phyloP scores from a whole-genome alignment of 208 protist species.

The Acanthamoeba healyi region DNA sequence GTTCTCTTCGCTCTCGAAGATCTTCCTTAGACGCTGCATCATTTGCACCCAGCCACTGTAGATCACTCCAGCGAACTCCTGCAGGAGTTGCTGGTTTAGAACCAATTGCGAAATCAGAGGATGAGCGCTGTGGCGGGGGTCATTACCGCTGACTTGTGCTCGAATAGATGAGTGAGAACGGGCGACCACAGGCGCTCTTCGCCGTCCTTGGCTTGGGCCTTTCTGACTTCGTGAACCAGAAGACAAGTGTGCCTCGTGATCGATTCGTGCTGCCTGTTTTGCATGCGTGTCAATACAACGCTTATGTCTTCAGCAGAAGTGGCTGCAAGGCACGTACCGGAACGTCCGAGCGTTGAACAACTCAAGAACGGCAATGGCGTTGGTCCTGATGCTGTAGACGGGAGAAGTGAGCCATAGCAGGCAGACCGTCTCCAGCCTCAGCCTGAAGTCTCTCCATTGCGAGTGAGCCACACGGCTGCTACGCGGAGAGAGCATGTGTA shows the following conservation, averaged over 20 bases:
- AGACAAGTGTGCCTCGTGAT: background rate
- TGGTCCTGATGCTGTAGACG: background rate
- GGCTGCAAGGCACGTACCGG: background rate
- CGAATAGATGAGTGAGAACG: background rate
- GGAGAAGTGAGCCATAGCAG: background rate
- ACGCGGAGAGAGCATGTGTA: background rate
- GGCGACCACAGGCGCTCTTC: background rate
- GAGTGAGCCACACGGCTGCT: background rate
- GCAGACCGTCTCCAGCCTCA: background rate
- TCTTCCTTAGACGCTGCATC: background rate
- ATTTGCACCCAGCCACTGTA: background rate
- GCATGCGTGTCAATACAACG: background rate
- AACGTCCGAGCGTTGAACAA: background rate
- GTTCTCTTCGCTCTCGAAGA: background rate
- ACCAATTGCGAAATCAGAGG: background rate
- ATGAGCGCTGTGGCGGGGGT: background rate
- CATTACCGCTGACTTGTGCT: background rate
- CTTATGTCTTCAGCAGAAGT: too few relatives aligned
- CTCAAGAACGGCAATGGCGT: background rate
- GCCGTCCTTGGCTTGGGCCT: background rate
- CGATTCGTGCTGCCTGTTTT: background rate
- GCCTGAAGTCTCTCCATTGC: background rate
- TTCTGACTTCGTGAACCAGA: background rate
- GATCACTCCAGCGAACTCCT: background rate
- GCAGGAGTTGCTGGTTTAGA: too few relatives aligned